These are phyloP conservation scores for Syzygium aromaticum DNA, from an alignment of 345 rosid species.

Conservation along the genomic window DNA sequence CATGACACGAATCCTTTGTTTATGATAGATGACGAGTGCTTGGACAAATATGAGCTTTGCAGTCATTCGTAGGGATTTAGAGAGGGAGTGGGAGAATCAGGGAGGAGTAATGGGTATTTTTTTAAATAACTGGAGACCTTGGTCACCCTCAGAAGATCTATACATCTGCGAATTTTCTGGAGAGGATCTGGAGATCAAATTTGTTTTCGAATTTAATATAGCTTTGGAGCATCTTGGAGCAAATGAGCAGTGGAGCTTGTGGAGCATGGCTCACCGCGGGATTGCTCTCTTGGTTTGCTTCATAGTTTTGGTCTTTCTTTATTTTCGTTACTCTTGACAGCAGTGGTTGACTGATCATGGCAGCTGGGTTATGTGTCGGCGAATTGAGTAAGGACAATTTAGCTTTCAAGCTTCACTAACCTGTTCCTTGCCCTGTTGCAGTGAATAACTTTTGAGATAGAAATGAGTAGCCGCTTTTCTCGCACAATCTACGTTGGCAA, in stretches of 20 bases:
- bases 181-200: slow-evolving; percentile 50
- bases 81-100: slow-evolving; percentile 85
- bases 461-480: slow-evolving; percentile 96
- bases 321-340: background rate
- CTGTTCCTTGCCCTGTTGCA: slow-evolving; percentile 22
- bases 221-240: slow-evolving; percentile 93
- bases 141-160: slow-evolving; percentile 55
- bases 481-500: slow-evolving; percentile 98
- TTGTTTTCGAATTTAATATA: slow-evolving; percentile 49
- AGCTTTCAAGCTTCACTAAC: background rate
- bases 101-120: slow-evolving; percentile 59
- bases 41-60: slow-evolving; percentile 90
- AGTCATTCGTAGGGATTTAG: slow-evolving; percentile 84
- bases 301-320: slow-evolving; percentile 36
- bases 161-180: slow-evolving; percentile 45
- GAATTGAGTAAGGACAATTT: background rate
- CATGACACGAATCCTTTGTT: slow-evolving; percentile 88
- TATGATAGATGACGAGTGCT: slow-evolving; percentile 97
- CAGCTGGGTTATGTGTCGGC: background rate
- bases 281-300: slow-evolving; percentile 94
- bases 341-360: background rate
- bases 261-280: slow-evolving; percentile 89
- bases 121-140: slow-evolving; percentile 62
- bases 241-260: slow-evolving; percentile 68
- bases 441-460: slow-evolving; percentile 15